phyloP scores from a whole-genome alignment of 2,329 filamentous ascomycete genomes.

The Aspergillus ochraceus region DNA sequence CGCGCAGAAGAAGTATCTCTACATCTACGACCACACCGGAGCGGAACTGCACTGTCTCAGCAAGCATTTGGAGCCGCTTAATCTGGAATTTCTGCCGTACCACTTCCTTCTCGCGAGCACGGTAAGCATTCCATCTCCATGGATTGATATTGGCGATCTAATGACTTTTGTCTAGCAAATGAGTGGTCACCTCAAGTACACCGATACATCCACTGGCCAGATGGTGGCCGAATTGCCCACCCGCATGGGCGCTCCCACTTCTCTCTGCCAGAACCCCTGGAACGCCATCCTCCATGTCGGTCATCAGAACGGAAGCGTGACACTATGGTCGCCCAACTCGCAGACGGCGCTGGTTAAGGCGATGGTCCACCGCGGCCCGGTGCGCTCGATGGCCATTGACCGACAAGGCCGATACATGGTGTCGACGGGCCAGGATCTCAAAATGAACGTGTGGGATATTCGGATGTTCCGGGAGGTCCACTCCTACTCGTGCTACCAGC shows the following conservation, averaged over 20 bases:
- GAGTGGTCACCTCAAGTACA: constrained; percentile 85
- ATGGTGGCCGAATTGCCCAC: constrained; percentile 84
- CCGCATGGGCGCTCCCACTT: constrained; percentile 76
- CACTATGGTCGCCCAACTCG: constrained; percentile 92
- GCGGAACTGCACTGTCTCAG: constrained; percentile 89
- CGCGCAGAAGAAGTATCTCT: constrained; percentile 93
- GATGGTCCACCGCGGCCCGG: constrained; percentile 83
- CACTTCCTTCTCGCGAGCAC: constrained; percentile 90
- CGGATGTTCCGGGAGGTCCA: constrained; percentile 92
- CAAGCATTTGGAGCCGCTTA: constrained; percentile 86
- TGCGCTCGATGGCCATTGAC: constrained; percentile 81
- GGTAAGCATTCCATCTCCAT: constrained; percentile 51
- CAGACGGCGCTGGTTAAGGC: constrained; percentile 86
- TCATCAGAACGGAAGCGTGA: constrained; percentile 92
- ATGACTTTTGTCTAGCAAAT: constrained; percentile 56
- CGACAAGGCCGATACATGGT: constrained; percentile 95
- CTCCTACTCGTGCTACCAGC: constrained; percentile 79
- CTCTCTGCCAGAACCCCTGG: constrained; percentile 83
- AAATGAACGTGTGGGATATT: constrained; percentile 95
- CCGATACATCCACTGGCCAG: constrained; percentile 90
- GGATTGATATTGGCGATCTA: not conserved
- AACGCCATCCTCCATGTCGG: constrained; percentile 92
- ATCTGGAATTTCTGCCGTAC: constrained; percentile 95
- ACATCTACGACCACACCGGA: constrained; percentile 90
- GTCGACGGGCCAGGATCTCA: constrained; percentile 81